phyloP scores from a whole-genome alignment of 345 rosid genomes.

The Brassica incana region DNA sequence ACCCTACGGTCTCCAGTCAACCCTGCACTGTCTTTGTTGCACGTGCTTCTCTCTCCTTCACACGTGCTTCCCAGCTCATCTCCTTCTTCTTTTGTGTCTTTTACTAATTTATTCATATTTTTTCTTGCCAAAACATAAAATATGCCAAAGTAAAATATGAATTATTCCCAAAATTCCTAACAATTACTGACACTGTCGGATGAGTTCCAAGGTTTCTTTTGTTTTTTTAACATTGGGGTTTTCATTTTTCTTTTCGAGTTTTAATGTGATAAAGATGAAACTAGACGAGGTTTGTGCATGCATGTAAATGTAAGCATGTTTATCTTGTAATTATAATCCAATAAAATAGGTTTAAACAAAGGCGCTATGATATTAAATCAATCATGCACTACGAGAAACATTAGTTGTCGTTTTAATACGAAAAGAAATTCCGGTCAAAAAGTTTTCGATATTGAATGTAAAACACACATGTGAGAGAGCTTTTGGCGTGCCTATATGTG shows the following conservation, averaged over 20 bases:
- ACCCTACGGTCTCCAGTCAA: slow-evolving; percentile 69
- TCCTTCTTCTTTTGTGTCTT: slow-evolving; percentile 1
- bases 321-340: slow-evolving; percentile 23
- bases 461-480: slow-evolving; percentile 20
- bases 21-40: slow-evolving; percentile 53
- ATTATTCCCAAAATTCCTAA: slow-evolving; percentile 40
- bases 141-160: slow-evolving; percentile 23
- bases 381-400: slow-evolving; percentile 22
- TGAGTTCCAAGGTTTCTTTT: slow-evolving; percentile 22
- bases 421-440: slow-evolving; percentile 27
- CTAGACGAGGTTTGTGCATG: slow-evolving; percentile 25
- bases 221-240: slow-evolving; percentile 12
- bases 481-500: slow-evolving; percentile 30
- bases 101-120: not conserved
- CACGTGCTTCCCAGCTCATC: slow-evolving; percentile 53
- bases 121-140: not conserved
- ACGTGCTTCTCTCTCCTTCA: slow-evolving; percentile 41
- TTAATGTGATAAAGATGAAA: slow-evolving; percentile 14
- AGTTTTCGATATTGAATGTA: slow-evolving; percentile 18
- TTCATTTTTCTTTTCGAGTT: not conserved
- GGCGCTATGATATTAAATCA: not conserved
- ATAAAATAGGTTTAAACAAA: not conserved
- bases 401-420: slow-evolving; percentile 16
- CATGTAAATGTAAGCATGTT: slow-evolving; percentile 8
- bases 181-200: slow-evolving; percentile 44